These are phyloP conservation scores for Davidsoniella eucalypti DNA, from an alignment of 2,329 filamentous ascomycete species.

Conservation along the genomic window DNA sequence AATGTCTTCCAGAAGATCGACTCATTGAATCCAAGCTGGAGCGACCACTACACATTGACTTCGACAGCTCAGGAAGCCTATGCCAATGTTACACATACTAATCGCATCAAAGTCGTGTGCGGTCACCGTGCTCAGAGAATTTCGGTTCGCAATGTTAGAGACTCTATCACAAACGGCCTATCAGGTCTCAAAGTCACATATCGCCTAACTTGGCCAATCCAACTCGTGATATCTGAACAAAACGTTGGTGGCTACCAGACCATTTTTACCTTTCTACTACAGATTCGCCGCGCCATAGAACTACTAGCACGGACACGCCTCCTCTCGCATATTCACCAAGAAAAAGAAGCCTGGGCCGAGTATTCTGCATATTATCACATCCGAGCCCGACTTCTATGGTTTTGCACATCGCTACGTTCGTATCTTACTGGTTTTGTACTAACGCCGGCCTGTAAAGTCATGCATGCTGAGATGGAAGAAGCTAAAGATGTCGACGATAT, in stretches of 20 bases:
- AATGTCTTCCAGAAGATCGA: constrained; percentile 65
- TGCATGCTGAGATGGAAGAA: constrained; percentile 39
- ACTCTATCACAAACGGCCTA: constrained; percentile 41
- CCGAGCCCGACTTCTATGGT: constrained; percentile 59
- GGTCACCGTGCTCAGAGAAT: constrained; percentile 24
- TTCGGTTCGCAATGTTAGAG: constrained; percentile 30
- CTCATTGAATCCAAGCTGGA: constrained; percentile 44
- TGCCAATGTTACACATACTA: constrained; percentile 32
- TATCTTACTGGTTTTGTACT: constrained; percentile 64
- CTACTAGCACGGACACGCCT: constrained; percentile 42
- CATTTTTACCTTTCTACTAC: constrained; percentile 60
- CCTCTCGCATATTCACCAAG: constrained; percentile 17
- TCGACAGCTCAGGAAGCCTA: constrained; percentile 63
- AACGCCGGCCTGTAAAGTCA: constrained; percentile 36
- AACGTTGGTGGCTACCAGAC: constrained; percentile 52
- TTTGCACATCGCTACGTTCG: constrained; percentile 55
- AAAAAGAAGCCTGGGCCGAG: constrained; percentile 24
- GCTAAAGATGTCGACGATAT: constrained; percentile 68
- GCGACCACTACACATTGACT: constrained; percentile 65
- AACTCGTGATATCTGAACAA: constrained; percentile 55
- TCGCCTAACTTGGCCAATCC: constrained; percentile 46
- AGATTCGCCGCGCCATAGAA: constrained; percentile 55
- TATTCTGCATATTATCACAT: constrained; percentile 39
- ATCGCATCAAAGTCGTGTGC: constrained; percentile 45
- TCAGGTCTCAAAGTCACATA: constrained; percentile 51